These are phyloP conservation scores for Clonostachys rosea DNA, from an alignment of 2,329 filamentous ascomycete genomes.

Conservation along the genomic window DNA sequence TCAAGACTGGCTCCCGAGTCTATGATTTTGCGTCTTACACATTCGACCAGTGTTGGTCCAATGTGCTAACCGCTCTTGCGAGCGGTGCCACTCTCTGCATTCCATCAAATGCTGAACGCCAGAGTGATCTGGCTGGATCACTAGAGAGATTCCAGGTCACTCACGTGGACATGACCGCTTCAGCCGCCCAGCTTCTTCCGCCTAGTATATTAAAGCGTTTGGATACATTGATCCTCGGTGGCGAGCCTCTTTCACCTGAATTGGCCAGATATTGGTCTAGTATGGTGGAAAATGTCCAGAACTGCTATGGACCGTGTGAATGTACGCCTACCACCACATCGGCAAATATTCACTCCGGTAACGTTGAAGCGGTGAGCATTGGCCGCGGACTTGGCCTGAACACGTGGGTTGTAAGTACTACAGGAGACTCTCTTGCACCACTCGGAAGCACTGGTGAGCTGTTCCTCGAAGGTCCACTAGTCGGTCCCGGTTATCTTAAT, in stretches of 20 bases:
- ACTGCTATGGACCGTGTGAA: constrained; percentile 13
- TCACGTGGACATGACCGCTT: constrained; percentile 4
- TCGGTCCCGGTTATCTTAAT: constrained; percentile 57
- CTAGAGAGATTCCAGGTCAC: constrained; percentile 8
- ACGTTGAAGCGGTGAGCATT: constrained; percentile 29
- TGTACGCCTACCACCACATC: constrained; percentile 37
- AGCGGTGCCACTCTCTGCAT: constrained; percentile 8
- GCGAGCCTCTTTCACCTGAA: constrained; percentile 23
- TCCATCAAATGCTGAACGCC: constrained; percentile 6
- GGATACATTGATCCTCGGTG: constrained; percentile 7
- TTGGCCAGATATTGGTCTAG: constrained; percentile 2
- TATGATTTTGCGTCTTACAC: constrained; percentile 7
- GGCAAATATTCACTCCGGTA: too few species aligned
- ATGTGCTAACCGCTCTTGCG: constrained; percentile 3
- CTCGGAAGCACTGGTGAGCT: constrained; percentile 46
- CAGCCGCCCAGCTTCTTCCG: constrained; percentile 3
- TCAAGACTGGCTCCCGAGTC: not conserved
- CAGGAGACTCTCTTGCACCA: constrained; percentile 17
- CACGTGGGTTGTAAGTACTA: constrained; percentile 44
- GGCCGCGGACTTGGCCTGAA: constrained; percentile 39
- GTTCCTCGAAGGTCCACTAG: constrained; percentile 51
- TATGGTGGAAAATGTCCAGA: constrained; percentile 33
- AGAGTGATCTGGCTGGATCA: constrained; percentile 4
- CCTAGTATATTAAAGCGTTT: constrained; percentile 4
- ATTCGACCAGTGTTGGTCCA: constrained; percentile 7